Evolutionary conservation across 75 land plant species (phyloP), one percentile per base, ranked within the genome.

Genomic region (Picea sitchensis): DNA sequence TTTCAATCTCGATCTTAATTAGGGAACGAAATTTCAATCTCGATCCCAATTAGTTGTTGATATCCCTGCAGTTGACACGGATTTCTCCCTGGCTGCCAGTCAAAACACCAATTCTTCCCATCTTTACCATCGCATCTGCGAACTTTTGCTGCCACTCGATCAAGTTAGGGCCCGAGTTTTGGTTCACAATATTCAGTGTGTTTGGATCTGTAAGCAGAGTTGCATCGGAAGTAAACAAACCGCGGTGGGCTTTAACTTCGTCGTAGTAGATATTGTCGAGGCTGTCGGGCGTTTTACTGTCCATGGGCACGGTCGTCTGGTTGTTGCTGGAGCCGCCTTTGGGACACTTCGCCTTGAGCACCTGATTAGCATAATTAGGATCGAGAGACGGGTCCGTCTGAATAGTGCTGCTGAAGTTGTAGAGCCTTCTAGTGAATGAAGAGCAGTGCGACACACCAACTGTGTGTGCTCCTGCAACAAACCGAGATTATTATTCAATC

Each of bases 31-130:
- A 26, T 26, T 26, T 26, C 26, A 26, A 26, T 26, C 26, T 26
- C 26, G 26, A 26, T 26, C 26, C 26, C 26, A 26, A 26, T 26
- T 26, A 26, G 26, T 26, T 26, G 26, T 26, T 26, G 26, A 26
- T 26, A 26, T 26, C 26, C 26, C 85, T 65, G 71, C 92, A 92
- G 30, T 90, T 77, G 76, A 26, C 65, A 13, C 94, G 83, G 18
- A 92, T 88, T 80, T 90, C 88, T 15, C 98, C 98, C 41, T 82
- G 38, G 5, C 54, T 65, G 1, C 93, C 93, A 3, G 93, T 91
- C 68, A 95, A 59, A 41, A 90, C 93, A 2, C 79, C 78, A 26
- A 26, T 26, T 26, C 26, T 26, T 26, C 26, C 26, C 26, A 26
- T 26, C 26, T 26, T 26, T 26, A 4, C 81, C 69, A 91, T 89